Conservation (phyloP, 2,329 filamentous ascomycete genomes). For the Penicillium corylophilum region DNA sequence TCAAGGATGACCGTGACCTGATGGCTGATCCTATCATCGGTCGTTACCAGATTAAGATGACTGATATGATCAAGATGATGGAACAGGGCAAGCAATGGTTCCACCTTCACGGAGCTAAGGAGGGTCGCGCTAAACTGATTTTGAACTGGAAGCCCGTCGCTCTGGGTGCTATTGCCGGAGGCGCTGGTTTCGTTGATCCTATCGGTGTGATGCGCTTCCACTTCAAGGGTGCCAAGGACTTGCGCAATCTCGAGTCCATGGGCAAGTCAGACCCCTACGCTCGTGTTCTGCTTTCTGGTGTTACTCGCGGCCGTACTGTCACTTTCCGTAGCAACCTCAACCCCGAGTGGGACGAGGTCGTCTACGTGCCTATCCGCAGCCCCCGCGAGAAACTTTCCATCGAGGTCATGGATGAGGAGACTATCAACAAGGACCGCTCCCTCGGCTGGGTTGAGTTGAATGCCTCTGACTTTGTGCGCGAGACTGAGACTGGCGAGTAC, state of each 20-base stretch:
- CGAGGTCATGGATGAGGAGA: conserved; percentile 97
- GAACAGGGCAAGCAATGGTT: conserved; percentile 96
- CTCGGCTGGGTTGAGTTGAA: conserved; percentile 77
- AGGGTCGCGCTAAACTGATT: conserved; percentile 83
- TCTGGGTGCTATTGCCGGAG: conserved; percentile 71
- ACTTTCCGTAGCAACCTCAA: conserved; percentile 95
- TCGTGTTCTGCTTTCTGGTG: conserved; percentile 81
- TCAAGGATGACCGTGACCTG: conserved; percentile 94
- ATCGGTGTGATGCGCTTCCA: conserved; percentile 95
- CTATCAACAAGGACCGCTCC: conserved; percentile 83
- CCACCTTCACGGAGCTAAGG: conserved; percentile 75
- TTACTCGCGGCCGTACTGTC: conserved; percentile 88
- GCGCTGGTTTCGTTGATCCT: conserved; percentile 86
- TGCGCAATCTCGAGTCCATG: conserved; percentile 90
- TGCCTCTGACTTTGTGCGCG: conserved; percentile 73
- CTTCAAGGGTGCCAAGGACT: conserved; percentile 75
- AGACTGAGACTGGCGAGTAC: conserved; percentile 79
- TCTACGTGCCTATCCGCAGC: conserved; percentile 90
- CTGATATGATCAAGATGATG: conserved; percentile 88
- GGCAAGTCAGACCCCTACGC: conserved; percentile 97
- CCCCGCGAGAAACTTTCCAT: conserved; percentile 77
- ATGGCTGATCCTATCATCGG: conserved; percentile 79
- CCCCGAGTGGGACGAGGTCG: conserved; percentile 91
- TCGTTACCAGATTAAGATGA: conserved; percentile 91
- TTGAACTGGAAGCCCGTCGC: conserved; percentile 95